A percentile compares a stretch with the other conserved stretches of the same genome.
phyloP scores from a whole-genome alignment of 2,329 filamentous ascomycete species.

The Dactylellina leptospora region DNA sequence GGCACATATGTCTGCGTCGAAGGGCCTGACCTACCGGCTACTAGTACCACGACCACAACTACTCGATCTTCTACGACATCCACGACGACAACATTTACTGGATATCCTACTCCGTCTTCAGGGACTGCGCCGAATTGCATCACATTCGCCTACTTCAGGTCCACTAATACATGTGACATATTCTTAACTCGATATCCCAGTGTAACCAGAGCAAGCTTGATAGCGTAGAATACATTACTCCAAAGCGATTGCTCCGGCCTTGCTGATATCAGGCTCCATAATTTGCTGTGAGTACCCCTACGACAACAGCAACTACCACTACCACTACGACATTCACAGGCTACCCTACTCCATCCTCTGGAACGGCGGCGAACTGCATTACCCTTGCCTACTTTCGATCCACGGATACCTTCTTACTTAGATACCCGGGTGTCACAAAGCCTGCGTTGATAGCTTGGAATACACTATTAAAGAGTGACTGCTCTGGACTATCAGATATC shows the following conservation, averaged over 20 bases:
- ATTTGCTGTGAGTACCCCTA: constrained; percentile 5
- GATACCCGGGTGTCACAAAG: constrained; percentile 13
- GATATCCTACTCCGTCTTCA: neutral
- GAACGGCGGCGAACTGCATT: constrained; percentile 16
- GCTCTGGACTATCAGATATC: constrained; percentile 10
- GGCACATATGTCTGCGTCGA: too few relatives aligned
- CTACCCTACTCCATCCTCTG: constrained; percentile 4
- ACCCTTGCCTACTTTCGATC: constrained; percentile 9
- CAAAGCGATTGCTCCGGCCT: constrained; percentile 19
- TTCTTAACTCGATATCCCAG: constrained; percentile 11
- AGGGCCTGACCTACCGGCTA: too few relatives aligned
- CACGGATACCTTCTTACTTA: constrained; percentile 16
- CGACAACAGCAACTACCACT: neutral
- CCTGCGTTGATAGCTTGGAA: constrained; percentile 25
- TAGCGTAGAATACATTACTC: constrained; percentile 18
- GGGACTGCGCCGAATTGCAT: constrained; percentile 9
- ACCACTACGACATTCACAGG: neutral
- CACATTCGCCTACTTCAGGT: constrained; percentile 3
- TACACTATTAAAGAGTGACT: constrained; percentile 10
- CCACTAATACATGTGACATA: neutral
- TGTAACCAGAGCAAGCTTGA: constrained; percentile 9
- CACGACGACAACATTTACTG: neutral
- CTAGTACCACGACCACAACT: too few relatives aligned
- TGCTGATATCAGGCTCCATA: constrained; percentile 3
- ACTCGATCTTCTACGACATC: too few relatives aligned